Evolutionary conservation across 208 protist species (phyloP).

Genomic region (Blechomonas ayalai): DNA sequence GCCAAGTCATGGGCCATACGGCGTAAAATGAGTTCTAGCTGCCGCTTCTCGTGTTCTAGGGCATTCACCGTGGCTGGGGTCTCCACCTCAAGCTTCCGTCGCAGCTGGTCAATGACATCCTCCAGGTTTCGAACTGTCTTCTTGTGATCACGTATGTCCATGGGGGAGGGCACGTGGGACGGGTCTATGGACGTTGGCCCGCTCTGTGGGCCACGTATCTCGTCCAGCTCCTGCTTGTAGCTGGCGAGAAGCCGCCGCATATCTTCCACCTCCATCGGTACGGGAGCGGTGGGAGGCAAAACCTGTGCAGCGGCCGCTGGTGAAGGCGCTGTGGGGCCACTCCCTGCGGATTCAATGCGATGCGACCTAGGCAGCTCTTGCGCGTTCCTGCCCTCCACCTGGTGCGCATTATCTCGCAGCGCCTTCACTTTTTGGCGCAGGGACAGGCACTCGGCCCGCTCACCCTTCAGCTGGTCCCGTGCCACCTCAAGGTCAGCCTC

Average conservation of each 20-base stretch:
- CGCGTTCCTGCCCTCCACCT: slow-evolving; percentile 22
- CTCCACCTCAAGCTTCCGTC: slow-evolving; percentile 40
- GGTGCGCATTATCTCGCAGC: slow-evolving; percentile 18
- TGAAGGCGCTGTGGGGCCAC: too few species aligned
- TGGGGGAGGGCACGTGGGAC: slow-evolving; percentile 10
- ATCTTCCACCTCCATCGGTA: too few species aligned
- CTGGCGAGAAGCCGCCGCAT: slow-evolving; percentile 6
- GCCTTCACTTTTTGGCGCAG: slow-evolving; percentile 38
- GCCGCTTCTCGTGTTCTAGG: slow-evolving; percentile 24
- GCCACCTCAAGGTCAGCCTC: slow-evolving; percentile 42
- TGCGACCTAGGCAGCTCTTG: slow-evolving; percentile 16
- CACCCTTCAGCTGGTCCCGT: slow-evolving; percentile 34
- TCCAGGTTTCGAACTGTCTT: slow-evolving; percentile 44
- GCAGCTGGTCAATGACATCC: slow-evolving; percentile 48
- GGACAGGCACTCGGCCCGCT: slow-evolving; percentile 29
- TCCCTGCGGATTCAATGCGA: too few species aligned
- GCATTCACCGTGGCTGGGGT: slow-evolving; percentile 26
- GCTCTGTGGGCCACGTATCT: slow-evolving; percentile 7
- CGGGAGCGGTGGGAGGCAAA: too few species aligned
- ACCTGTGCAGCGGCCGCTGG: too few species aligned
- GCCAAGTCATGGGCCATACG: slow-evolving; percentile 46
- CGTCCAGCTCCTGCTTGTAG: slow-evolving; percentile 32
- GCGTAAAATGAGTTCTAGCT: slow-evolving; percentile 11
- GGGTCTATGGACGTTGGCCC: not conserved
- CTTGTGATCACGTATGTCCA: slow-evolving; percentile 37